phyloP scores from a whole-genome alignment of 1,284 basidiomycete genomes.

The Moesziomyces sp. region DNA sequence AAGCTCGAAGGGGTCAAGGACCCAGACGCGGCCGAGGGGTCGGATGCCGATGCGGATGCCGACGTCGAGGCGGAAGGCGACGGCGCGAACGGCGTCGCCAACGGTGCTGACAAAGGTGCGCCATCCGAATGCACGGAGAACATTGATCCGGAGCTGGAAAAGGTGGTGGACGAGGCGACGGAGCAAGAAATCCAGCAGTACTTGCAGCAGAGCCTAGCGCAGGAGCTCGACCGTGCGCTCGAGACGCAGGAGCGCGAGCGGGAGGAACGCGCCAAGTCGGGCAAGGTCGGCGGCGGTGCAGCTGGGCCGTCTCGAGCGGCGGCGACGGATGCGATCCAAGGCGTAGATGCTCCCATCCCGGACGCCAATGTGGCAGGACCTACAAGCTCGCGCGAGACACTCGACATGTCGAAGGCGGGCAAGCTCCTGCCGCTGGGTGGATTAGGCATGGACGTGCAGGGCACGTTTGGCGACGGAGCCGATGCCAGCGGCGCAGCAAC shows the following conservation, averaged over 20 bases:
- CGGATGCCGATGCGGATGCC: conserved; percentile 45
- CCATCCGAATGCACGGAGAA: conserved; percentile 10
- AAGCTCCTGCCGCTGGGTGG: conserved; percentile 49
- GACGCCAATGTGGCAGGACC: conserved; percentile 28
- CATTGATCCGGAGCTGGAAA: conserved; percentile 52
- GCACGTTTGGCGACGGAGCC: conserved; percentile 27
- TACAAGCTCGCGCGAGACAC: conserved; percentile 18
- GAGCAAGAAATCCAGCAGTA: conserved; percentile 59
- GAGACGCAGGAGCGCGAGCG: conserved; percentile 52
- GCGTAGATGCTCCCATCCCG: conserved; percentile 19
- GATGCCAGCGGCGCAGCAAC: not conserved
- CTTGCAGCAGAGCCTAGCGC: conserved; percentile 51
- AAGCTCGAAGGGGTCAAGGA: conserved; percentile 36
- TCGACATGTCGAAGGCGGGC: conserved; percentile 40
- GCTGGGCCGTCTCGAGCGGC: not conserved
- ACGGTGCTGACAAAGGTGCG: conserved; percentile 45
- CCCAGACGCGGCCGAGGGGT: conserved; percentile 12
- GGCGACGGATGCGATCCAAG: not conserved
- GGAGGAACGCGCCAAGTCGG: conserved; percentile 48
- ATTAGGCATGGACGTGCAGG: conserved; percentile 53
- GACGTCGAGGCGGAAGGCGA: conserved; percentile 72
- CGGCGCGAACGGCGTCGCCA: conserved; percentile 5
- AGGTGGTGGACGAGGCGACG: conserved; percentile 59
- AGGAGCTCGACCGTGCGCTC: conserved; percentile 54
- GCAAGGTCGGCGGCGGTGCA: conserved; percentile 12